Conservation (phyloP, 2,329 filamentous ascomycete species). For the Talaromyces verruculosus region DNA sequence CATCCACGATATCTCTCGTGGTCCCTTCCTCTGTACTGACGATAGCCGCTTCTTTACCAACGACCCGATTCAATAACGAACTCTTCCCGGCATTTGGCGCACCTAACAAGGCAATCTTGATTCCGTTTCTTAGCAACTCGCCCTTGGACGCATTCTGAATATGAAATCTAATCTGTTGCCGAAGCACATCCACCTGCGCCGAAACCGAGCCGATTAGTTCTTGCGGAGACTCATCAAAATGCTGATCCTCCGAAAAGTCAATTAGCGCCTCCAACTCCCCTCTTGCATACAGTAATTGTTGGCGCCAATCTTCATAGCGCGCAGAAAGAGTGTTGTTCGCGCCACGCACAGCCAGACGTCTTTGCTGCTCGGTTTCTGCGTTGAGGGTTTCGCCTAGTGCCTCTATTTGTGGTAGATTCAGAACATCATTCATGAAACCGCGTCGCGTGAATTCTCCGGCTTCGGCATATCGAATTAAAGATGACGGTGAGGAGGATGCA, state of each 20-base stretch:
- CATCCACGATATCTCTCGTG: conserved; percentile 90
- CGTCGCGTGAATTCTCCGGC: conserved; percentile 93
- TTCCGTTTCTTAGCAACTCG: conserved; percentile 80
- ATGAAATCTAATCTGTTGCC: conserved; percentile 65
- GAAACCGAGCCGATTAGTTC: conserved; percentile 71
- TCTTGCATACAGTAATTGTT: conserved; percentile 72
- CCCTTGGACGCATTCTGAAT: conserved; percentile 75
- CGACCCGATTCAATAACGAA: conserved; percentile 83
- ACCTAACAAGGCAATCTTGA: conserved; percentile 80
- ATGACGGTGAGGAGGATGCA: conserved; percentile 20
- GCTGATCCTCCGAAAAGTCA: conserved; percentile 95
- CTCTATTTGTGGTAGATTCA: conserved; percentile 82
- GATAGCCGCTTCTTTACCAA: conserved; percentile 91
- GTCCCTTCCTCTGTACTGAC: conserved; percentile 92
- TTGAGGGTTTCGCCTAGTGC: conserved; percentile 61
- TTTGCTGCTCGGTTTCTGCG: conserved; percentile 86
- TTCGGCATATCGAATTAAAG: conserved; percentile 76
- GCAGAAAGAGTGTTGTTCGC: conserved; percentile 67
- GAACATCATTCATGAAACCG: conserved; percentile 80
- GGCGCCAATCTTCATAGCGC: conserved; percentile 81
- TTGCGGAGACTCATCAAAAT: conserved; percentile 84
- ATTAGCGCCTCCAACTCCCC: conserved; percentile 94
- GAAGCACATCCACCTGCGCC: conserved; percentile 61
- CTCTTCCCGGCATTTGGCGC: conserved; percentile 95
- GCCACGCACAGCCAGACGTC: conserved; percentile 78